phyloP scores from a whole-genome alignment of 1,139 yeast genomes.

The Magnusiomyces sp. region DNA sequence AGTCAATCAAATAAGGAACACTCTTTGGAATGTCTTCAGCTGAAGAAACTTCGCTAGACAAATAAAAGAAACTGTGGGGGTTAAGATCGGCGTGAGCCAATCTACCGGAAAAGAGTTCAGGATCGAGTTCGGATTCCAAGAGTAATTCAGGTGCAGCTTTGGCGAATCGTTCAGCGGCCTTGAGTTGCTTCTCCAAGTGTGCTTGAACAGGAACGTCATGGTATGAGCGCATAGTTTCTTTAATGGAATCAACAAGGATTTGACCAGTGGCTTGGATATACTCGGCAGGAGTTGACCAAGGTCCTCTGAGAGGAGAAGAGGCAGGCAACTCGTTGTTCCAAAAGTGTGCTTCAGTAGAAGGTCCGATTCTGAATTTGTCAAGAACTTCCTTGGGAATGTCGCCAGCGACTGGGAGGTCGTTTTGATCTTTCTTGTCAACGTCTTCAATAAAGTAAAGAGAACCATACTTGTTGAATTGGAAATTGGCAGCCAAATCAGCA shows the following conservation, averaged over 20 bases:
- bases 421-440: slow-evolving; percentile 37
- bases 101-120: slow-evolving; percentile 59
- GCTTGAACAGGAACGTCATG: slow-evolving; percentile 38
- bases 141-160: slow-evolving; percentile 45
- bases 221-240: slow-evolving; percentile 50
- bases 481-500: slow-evolving; percentile 25
- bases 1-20: slow-evolving; percentile 54
- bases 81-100: slow-evolving; percentile 76
- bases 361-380: slow-evolving; percentile 84
- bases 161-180: slow-evolving; percentile 51
- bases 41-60: slow-evolving; percentile 32
- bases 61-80: slow-evolving; percentile 68
- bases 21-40: slow-evolving; percentile 9
- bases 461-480: slow-evolving; percentile 64
- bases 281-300: slow-evolving; percentile 56
- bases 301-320: slow-evolving; percentile 45
- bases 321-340: slow-evolving; percentile 44
- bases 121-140: slow-evolving; percentile 18
- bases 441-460: slow-evolving; percentile 71
- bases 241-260: slow-evolving; percentile 58
- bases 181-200: slow-evolving; percentile 35
- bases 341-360: slow-evolving; percentile 71
- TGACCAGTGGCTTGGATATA: slow-evolving; percentile 55
- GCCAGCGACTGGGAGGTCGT: slow-evolving; percentile 52
- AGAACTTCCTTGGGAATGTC: slow-evolving; percentile 41